A percentile compares a stretch with the other conserved stretches of the same genome.
Conservation (phyloP, 2,329 filamentous ascomycete species). For the Stromatinia cepivora region DNA sequence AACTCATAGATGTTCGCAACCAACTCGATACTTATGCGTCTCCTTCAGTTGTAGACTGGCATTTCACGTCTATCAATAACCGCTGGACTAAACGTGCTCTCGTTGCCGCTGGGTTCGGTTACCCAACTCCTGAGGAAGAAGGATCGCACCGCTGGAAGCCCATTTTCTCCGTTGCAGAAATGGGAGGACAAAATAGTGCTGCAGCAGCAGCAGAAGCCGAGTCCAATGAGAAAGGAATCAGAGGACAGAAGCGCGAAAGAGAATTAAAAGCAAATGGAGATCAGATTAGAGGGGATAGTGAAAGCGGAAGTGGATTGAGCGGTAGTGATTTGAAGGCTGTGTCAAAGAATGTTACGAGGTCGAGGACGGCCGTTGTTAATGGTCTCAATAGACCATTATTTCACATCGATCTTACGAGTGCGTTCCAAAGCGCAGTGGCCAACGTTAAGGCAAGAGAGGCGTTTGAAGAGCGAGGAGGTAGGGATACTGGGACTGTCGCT, state of each 20-base stretch:
- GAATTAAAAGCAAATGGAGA: slow-evolving; percentile 41
- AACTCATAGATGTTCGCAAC: slow-evolving; percentile 90
- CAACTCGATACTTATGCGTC: slow-evolving; percentile 84
- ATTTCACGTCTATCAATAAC: slow-evolving; percentile 91
- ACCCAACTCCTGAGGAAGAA: slow-evolving; percentile 57
- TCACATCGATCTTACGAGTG: slow-evolving; percentile 88
- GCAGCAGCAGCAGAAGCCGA: slow-evolving; percentile 66
- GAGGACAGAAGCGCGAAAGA: slow-evolving; percentile 31
- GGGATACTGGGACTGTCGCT: slow-evolving; percentile 32
- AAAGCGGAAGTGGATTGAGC: slow-evolving; percentile 27
- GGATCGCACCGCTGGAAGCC: slow-evolving; percentile 73
- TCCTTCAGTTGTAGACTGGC: slow-evolving; percentile 87
- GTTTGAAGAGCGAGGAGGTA: slow-evolving; percentile 37
- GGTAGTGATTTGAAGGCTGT: slow-evolving; percentile 29
- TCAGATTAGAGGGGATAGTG: slow-evolving; percentile 32
- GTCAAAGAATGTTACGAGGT: slow-evolving; percentile 43
- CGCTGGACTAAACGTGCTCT: slow-evolving; percentile 93
- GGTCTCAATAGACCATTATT: slow-evolving; percentile 90
- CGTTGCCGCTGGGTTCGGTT: slow-evolving; percentile 84
- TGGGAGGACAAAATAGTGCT: slow-evolving; percentile 70
- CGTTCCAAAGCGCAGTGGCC: slow-evolving; percentile 80
- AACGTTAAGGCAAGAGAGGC: slow-evolving; percentile 64
- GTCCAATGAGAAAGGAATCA: slow-evolving; percentile 49
- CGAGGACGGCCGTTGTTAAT: slow-evolving; percentile 66
- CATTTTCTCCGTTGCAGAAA: slow-evolving; percentile 91